Base-by-base conservation (phyloP, 352 stramenopile species). In the Nothophytophthora sp. region DNA sequence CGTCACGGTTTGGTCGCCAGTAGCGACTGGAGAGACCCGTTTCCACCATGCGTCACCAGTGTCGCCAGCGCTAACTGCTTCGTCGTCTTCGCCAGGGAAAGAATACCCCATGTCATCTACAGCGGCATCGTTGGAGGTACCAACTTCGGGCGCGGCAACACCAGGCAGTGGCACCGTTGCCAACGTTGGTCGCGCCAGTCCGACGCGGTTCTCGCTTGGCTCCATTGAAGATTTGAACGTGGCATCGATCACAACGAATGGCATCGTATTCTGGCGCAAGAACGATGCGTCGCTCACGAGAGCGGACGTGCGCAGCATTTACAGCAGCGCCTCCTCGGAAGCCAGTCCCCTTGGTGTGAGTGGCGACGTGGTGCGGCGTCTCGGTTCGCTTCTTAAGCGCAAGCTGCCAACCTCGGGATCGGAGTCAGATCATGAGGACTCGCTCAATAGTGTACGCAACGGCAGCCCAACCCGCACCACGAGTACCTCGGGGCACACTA, bases 221-320 rank as follows among this genome's bases (percentile, higher is more conserved):
- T 78, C 68, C 22, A 56, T 87, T 3, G 62, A 76, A 5, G 73
- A 88, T 20, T 55, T 86, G 10, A 86, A 88, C 30, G 63, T 82
- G n/a, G 77, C 76, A 7, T 75, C 75, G 5, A 74, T 83, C 48
- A 88, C 75, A 29, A 81, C 71, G 9, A 75, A 78, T 46, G 74
- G 73, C 1, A 69, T 90, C 23, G 65, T 86, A 4, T 90, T 90
- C 50, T 90, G 74, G 73, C 51, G 66, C 12, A 85, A 86, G 28
- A 64, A 72, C 10, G 63, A 82, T 16, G 74, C 70, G 1, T 73
- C 65, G 0, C 40, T 81, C 10, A 63, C 62, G 13, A 50, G 61
- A 8, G 47, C 50, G 8, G 67, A 88, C 13, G 57, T 73, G 1
- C 52, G 42, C 1, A 67, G 58, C 19, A 53, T 74, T n/a, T 90